Evolutionary conservation across 2,329 filamentous ascomycete genomes (phyloP), one percentile per base, ranked within the genome.

Genomic region (Delphinella strobiligena): DNA sequence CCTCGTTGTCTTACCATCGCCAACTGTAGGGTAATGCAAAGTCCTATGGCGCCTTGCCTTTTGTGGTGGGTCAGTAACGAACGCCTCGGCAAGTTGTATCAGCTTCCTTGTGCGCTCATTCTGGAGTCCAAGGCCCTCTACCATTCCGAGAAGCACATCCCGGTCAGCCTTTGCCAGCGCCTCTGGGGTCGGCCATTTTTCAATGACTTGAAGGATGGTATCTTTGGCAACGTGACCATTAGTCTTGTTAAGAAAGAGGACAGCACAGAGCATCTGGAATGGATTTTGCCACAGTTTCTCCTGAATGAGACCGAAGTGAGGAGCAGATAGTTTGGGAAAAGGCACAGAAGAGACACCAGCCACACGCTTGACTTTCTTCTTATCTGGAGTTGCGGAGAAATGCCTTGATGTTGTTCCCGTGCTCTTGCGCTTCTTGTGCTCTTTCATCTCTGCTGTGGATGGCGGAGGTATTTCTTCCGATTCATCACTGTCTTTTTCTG

Each of bases 211-310:
- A 54, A 78, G 79, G 47, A 93, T 81, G 0, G 82, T 69, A 0
- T 88, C 88, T 19, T 91, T 78, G 3, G 87, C 84, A 8, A 75
- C 69, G 34, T 68, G 72, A 9, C 84, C 88, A 2, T 75, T 69
- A 0, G 87, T 94, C 43, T 82, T 78, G 57, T 89, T 89, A 19
- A 94, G 75, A 51, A 94, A 88, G 0, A 84, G 86, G 4, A 87
- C 79, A 10, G 82, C 86, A 19, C 94, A 68, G 2, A 94, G 71
- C 2, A 95, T 72, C 47, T 78, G 79, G 58, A 93, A 94, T 0
- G 87, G 82, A 41, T 86, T 72, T 36, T 73, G 60, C 2, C 78
- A 76, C 12, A 93, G 72, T 47, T 79, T 72, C 55, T 94, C 88
- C 56, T 95, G 88, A 29, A 94, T 76, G 2, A 95, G 70, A 0